Percentiles rank a stretch among this genome's conserved stretches.
Conservation (phyloP, 2,329 filamentous ascomycete species). For the Neocucurbitaria cava region DNA sequence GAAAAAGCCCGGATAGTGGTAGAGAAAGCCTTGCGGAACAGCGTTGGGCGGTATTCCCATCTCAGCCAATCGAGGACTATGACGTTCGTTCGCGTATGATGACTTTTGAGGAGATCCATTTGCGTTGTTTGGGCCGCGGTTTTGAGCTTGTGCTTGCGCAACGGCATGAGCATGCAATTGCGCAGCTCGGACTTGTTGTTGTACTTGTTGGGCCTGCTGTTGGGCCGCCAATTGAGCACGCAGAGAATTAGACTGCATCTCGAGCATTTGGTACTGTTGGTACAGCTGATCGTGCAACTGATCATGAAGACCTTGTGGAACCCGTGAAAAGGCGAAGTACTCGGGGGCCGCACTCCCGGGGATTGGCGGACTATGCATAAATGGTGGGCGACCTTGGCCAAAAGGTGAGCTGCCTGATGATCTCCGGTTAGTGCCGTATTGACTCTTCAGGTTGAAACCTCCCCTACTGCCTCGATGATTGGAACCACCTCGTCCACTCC, state of each 20-base stretch:
- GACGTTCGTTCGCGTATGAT: constrained; percentile 38
- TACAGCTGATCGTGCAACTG: constrained; percentile 57
- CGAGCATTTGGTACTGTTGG: constrained; percentile 57
- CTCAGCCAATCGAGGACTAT: constrained; percentile 43
- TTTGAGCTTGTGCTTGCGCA: constrained; percentile 46
- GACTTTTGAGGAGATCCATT: constrained; percentile 53
- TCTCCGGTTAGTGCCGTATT: constrained; percentile 55
- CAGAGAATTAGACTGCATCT: constrained; percentile 50
- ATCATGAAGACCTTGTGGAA: constrained; percentile 49
- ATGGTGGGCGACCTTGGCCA: constrained; percentile 47
- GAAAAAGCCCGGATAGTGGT: constrained; percentile 55
- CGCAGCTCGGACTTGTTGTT: constrained; percentile 44
- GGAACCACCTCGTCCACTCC: constrained; percentile 55
- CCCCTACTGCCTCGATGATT: constrained; percentile 55
- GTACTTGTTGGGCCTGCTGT: constrained; percentile 49
- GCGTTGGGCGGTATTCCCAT: constrained; percentile 36
- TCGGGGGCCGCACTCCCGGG: constrained; percentile 46
- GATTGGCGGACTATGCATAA: constrained; percentile 54
- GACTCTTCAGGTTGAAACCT: constrained; percentile 58
- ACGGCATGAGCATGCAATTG: constrained; percentile 48
- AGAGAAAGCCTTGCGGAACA: constrained; percentile 52
- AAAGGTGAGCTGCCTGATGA: constrained; percentile 64
- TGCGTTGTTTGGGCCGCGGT: constrained; percentile 39
- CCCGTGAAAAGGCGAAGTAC: constrained; percentile 53
- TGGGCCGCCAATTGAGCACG: constrained; percentile 46